Evolutionary conservation across 352 stramenopile genomes (phyloP).

Genomic region (Pythium monospermum): DNA sequence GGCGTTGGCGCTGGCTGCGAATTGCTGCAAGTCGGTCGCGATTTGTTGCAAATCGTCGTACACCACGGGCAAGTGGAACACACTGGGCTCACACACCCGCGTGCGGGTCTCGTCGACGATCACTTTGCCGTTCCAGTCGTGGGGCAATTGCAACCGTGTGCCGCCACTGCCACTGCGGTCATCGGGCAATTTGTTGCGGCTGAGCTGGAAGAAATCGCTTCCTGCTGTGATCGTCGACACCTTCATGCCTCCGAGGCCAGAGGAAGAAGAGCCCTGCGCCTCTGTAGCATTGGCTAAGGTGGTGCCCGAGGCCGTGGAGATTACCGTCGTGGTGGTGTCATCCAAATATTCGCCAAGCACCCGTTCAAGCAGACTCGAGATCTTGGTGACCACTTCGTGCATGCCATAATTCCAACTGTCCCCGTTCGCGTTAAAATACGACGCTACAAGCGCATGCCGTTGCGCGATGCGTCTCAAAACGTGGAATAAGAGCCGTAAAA

Average conservation of each 20-base stretch:
- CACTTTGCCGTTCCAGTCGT: conserved; percentile 21
- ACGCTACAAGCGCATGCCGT: conserved; percentile 56
- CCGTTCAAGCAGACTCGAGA: conserved; percentile 35
- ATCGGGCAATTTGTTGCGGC: conserved; percentile 44
- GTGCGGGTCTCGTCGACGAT: conserved; percentile 24
- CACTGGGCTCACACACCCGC: conserved; percentile 61
- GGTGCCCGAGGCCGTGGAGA: no score
- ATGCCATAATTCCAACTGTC: conserved; percentile 68
- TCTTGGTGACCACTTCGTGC: conserved; percentile 56
- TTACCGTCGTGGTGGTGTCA: conserved; percentile 23
- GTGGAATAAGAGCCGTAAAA: conserved; percentile 59
- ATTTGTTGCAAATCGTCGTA: conserved; percentile 69
- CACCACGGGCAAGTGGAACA: conserved; percentile 71
- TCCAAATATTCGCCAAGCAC: conserved; percentile 71
- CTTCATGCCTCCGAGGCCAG: no score
- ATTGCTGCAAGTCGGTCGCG: conserved; percentile 51
- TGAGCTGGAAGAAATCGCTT: conserved; percentile 54
- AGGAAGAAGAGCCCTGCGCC: no score
- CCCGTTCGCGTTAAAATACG: conserved; percentile 57
- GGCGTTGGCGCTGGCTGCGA: conserved; percentile 18
- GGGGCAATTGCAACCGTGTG: conserved; percentile 17
- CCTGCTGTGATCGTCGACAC: conserved; percentile 18
- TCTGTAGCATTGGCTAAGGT: no score
- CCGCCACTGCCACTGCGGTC: conserved; percentile 19
- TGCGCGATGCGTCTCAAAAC: conserved; percentile 59